Evolutionary conservation across 108 stramenopile species (phyloP).

Genomic region (Cylindrotheca closterium): DNA sequence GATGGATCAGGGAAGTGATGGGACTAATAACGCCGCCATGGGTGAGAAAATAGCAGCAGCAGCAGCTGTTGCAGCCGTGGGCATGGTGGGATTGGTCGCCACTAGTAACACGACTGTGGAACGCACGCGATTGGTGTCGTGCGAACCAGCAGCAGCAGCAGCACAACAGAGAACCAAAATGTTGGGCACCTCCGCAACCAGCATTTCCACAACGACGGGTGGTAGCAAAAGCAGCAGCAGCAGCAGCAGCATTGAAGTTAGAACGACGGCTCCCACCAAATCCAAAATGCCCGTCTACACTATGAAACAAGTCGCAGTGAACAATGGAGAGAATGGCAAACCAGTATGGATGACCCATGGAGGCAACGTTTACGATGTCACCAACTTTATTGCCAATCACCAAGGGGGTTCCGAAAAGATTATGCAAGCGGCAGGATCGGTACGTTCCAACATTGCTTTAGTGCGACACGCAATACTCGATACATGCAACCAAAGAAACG

Average conservation of each 20-base stretch:
- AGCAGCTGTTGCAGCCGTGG: not conserved
- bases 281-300: slow-evolving; percentile 32
- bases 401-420: slow-evolving; percentile 66
- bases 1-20: no score
- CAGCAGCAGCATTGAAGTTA: not conserved
- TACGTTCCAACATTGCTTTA: no score
- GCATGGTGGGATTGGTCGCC: not conserved
- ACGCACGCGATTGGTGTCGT: no score
- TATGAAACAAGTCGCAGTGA: slow-evolving; percentile 25
- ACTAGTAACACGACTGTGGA: no score
- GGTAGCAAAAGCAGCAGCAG: no score
- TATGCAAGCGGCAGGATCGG: slow-evolving; percentile 21
- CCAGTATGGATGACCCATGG: slow-evolving; percentile 82
- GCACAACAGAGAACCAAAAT: no score
- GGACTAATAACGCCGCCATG: no score
- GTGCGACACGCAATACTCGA: no score
- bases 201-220: no score
- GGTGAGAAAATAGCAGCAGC: not conserved
- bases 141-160: not conserved
- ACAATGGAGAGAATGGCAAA: slow-evolving; percentile 27
- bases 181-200: no score
- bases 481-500: no score
- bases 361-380: slow-evolving; percentile 87
- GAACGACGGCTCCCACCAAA: not conserved
- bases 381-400: slow-evolving; percentile 72